Evolutionary conservation across 192 early-diverging fungal species (phyloP).

Genomic region (Dispira simplex): DNA sequence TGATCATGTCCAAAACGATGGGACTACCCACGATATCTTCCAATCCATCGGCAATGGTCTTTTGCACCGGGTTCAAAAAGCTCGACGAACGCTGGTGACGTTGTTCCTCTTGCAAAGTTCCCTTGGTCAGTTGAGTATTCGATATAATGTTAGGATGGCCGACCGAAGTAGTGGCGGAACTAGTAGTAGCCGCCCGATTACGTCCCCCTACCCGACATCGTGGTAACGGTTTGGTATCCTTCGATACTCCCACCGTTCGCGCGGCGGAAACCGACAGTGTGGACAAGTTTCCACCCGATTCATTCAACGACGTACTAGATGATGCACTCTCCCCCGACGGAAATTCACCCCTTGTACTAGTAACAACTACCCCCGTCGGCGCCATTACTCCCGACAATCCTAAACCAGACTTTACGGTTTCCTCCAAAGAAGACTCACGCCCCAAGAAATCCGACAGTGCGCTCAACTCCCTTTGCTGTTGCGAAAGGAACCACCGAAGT

Average conservation of each 20-base stretch:
- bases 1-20: slow-evolving; percentile 54
- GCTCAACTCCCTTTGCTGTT: slow-evolving; percentile 22
- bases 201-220: background rate
- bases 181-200: background rate
- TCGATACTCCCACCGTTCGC: too few species aligned
- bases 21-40: slow-evolving; percentile 51
- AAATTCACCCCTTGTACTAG: background rate
- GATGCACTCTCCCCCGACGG: background rate
- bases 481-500: slow-evolving; percentile 58
- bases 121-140: background rate
- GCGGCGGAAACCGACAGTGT: background rate
- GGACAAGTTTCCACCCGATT: background rate
- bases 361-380: too few species aligned
- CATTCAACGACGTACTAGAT: background rate
- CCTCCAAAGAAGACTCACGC: background rate
- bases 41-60: slow-evolving; percentile 55
- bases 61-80: slow-evolving; percentile 49
- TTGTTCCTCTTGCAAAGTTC: background rate
- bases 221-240: too few species aligned
- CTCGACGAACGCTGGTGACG: slow-evolving; percentile 18
- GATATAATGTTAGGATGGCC: background rate
- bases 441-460: background rate
- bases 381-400: background rate
- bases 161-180: slow-evolving; percentile 2
- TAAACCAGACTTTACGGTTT: background rate